Evolutionary conservation across 2,329 filamentous ascomycete genomes (phyloP).

Genomic region (Penicillium sp.): DNA sequence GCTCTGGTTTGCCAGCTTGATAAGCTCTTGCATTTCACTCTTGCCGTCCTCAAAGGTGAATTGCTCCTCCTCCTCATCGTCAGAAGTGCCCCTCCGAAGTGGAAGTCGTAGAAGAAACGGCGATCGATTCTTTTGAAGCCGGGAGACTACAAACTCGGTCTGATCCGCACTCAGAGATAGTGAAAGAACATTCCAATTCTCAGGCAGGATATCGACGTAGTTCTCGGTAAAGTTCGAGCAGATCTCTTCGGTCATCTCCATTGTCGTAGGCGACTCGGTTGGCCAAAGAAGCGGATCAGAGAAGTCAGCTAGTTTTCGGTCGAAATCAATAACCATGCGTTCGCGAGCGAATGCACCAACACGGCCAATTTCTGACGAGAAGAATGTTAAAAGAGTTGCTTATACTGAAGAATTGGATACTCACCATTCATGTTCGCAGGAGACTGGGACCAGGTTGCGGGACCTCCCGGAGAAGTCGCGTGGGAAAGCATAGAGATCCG

Average conservation of each 20-base stretch:
- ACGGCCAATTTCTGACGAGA: slow-evolving; percentile 37
- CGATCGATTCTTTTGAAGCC: slow-evolving; percentile 68
- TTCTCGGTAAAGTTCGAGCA: slow-evolving; percentile 69
- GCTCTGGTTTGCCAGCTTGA: slow-evolving; percentile 75
- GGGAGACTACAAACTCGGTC: slow-evolving; percentile 86
- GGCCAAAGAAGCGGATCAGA: slow-evolving; percentile 54
- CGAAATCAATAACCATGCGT: slow-evolving; percentile 40
- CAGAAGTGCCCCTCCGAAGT: slow-evolving; percentile 74
- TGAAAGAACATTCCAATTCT: slow-evolving; percentile 80
- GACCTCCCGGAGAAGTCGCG: slow-evolving; percentile 35
- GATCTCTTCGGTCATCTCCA: slow-evolving; percentile 37
- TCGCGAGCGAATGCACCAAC: slow-evolving; percentile 43
- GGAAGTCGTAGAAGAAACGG: slow-evolving; percentile 88
- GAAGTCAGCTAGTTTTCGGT: slow-evolving; percentile 45
- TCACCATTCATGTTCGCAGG: slow-evolving; percentile 42
- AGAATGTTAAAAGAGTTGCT: not conserved
- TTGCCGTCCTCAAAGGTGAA: slow-evolving; percentile 83
- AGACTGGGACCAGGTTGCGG: slow-evolving; percentile 27
- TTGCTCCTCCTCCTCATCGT: slow-evolving; percentile 71
- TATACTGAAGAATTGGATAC: not conserved
- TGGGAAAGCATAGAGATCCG: slow-evolving; percentile 44
- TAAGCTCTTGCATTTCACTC: slow-evolving; percentile 77
- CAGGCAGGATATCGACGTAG: slow-evolving; percentile 82
- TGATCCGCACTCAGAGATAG: slow-evolving; percentile 77
- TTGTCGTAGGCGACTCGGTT: slow-evolving; percentile 19